Evolutionary conservation across 2,329 filamentous ascomycete genomes (phyloP).

Genomic region (Ophiostoma australiae): DNA sequence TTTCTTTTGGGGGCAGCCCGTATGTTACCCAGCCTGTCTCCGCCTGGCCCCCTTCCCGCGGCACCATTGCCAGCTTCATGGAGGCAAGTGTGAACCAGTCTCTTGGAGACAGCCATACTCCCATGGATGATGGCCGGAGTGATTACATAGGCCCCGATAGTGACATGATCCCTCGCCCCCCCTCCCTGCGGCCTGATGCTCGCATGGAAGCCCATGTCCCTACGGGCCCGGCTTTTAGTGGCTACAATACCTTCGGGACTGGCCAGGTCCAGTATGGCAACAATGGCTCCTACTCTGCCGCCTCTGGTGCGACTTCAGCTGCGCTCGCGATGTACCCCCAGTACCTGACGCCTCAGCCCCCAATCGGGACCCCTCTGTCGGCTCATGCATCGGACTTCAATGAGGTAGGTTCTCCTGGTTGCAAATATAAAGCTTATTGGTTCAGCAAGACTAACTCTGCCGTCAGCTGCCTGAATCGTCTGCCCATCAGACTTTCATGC

Average conservation of each 20-base stretch:
- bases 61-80: constrained; percentile 38
- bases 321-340: constrained; percentile 43
- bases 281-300: constrained; percentile 28
- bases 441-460: not conserved
- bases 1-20: constrained; percentile 34
- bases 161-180: constrained; percentile 44
- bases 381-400: constrained; percentile 72
- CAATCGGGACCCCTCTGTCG: constrained; percentile 62
- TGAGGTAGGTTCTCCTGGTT: constrained; percentile 41
- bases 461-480: constrained; percentile 18
- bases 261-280: constrained; percentile 33
- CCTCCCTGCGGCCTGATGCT: constrained; percentile 42
- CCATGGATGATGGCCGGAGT: constrained; percentile 41
- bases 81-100: constrained; percentile 33
- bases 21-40: constrained; percentile 33
- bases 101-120: constrained; percentile 33
- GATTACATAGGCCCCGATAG: constrained; percentile 48
- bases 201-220: constrained; percentile 43
- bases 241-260: constrained; percentile 33
- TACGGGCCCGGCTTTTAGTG: constrained; percentile 32
- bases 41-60: constrained; percentile 47
- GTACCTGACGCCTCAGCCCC: constrained; percentile 47
- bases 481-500: constrained; percentile 71
- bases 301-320: constrained; percentile 34
- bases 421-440: not conserved